phyloP scores from a whole-genome alignment of 1,284 basidiomycete genomes.

The Malassezia psittaci region DNA sequence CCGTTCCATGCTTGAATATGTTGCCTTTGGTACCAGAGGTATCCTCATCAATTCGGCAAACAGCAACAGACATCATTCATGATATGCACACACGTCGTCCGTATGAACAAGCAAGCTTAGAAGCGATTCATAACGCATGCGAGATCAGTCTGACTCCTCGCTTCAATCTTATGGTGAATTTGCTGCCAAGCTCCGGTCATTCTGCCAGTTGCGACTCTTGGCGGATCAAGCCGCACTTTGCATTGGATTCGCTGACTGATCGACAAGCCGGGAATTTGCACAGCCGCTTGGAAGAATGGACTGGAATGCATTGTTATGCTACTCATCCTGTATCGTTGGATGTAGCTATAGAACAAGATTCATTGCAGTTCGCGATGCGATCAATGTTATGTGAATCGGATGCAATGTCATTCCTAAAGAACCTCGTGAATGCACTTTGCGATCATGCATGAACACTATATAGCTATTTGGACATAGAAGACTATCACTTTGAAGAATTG shows the following conservation, averaged over 20 bases:
- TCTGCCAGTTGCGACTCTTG: neutral
- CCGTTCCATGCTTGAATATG: constrained; percentile 27
- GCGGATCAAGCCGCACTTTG: neutral
- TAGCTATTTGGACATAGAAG: too few species aligned
- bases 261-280: neutral
- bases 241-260: neutral
- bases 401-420: neutral
- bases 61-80: constrained; percentile 3
- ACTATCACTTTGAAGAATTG: too few species aligned
- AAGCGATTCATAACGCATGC: constrained; percentile 18
- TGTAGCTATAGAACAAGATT: neutral
- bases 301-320: neutral
- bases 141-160: constrained; percentile 11
- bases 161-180: constrained; percentile 28
- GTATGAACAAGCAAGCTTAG: constrained; percentile 24
- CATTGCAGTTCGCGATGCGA: neutral
- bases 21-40: constrained; percentile 21
- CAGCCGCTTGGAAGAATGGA: neutral
- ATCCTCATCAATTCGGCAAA: constrained; percentile 5
- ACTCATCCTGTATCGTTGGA: constrained; percentile 2
- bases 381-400: neutral
- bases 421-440: neutral
- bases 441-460: too few species aligned
- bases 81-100: constrained; percentile 15
- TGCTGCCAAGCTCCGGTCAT: constrained; percentile 7